Percentiles rank a stretch among this genome's conserved stretches.
Conservation (phyloP, 495 filamentous ascomycete species). For the Hypoxylon fuscum region DNA sequence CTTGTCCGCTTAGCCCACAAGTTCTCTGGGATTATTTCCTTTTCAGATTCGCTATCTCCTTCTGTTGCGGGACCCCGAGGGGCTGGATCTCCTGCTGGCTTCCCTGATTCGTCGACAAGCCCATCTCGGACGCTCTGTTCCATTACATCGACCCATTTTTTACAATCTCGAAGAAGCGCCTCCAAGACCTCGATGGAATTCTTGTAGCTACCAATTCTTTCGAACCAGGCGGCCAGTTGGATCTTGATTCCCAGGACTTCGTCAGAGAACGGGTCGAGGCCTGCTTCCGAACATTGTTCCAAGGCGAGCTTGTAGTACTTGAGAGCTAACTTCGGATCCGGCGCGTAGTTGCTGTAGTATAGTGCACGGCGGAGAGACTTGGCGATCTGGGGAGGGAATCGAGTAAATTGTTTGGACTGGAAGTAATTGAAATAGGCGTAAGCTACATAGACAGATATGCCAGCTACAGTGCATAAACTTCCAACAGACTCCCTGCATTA, state of each 20-base stretch:
- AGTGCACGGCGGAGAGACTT: conserved; percentile 83
- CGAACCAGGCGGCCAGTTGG: conserved; percentile 77
- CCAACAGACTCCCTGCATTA: conserved; percentile 22
- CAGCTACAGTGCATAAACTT: conserved; percentile 59
- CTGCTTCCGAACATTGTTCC: conserved; percentile 69
- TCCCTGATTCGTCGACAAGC: conserved; percentile 45
- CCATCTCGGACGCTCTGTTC: conserved; percentile 63
- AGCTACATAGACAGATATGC: conserved; percentile 62
- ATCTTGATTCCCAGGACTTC: conserved; percentile 91
- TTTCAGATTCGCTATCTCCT: conserved; percentile 42
- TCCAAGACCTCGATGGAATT: conserved; percentile 80
- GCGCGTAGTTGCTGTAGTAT: conserved; percentile 80
- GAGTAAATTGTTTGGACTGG: conserved; percentile 61
- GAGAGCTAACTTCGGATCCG: conserved; percentile 76
- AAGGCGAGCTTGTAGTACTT: conserved; percentile 84
- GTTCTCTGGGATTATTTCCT: conserved; percentile 46
- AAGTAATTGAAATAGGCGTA: conserved; percentile 77
- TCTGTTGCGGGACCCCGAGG: conserved; percentile 32
- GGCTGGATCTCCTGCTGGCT: conserved; percentile 28
- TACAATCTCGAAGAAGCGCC: conserved; percentile 66
- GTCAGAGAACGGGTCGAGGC: conserved; percentile 86
- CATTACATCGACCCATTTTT: conserved; percentile 67
- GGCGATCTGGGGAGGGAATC: conserved; percentile 82
- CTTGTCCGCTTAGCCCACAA: conserved; percentile 72
- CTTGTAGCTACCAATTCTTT: conserved; percentile 71